Evolutionary conservation across 2,329 filamentous ascomycete genomes (phyloP), one percentile per base, ranked within the genome.

Genomic region (Colletotrichum gigasporum): DNA sequence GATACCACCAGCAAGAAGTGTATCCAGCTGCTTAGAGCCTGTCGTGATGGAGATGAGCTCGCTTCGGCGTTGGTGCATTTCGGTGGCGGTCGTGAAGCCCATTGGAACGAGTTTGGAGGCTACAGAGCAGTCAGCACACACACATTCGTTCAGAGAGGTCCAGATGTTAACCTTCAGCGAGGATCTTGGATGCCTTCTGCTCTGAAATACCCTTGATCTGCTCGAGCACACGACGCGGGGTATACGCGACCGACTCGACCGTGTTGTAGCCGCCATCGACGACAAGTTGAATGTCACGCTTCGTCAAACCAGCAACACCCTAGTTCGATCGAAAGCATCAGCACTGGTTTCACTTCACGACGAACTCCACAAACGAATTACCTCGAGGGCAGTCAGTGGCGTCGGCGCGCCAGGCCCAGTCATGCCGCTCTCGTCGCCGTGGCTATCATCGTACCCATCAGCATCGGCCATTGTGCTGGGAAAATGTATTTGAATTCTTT

Each of bases 191-290:
- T 2, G 96, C 96, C 76, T 99, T 99, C 74, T 96, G 92, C 79
- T 98, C 95, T 1, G 96, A 99, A 32, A 99, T 97, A 61, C 96
- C 96, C 78, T 98, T 99, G 79, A 99, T 95, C 76, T 96, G 93
- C 77, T 99, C 95, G 16, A 99, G 82, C 60, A 91, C 83, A 73
- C 95, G 88, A 55, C 87, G 91, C 75, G 96, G 88, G 3, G 88
- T 98, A 75, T 99, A 99, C 51, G 96, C 96, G 65, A 99, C 91
- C 2, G 94, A 91, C 78, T 99, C 96, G 35, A 99, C 94, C 0
- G 96, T 99, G 76, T 98, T 93, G 78, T 90, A 98, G 5, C 96
- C 96, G 37, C 92, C 94, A 73, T 98, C 95, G 16, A 96, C 83
- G 20, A 99, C 88, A 37, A 97, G 83, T 75, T 97, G 96, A 71